Conservation (phyloP, 1,139 yeast genomes). For the Kurtzmaniella quercitrusa region DNA sequence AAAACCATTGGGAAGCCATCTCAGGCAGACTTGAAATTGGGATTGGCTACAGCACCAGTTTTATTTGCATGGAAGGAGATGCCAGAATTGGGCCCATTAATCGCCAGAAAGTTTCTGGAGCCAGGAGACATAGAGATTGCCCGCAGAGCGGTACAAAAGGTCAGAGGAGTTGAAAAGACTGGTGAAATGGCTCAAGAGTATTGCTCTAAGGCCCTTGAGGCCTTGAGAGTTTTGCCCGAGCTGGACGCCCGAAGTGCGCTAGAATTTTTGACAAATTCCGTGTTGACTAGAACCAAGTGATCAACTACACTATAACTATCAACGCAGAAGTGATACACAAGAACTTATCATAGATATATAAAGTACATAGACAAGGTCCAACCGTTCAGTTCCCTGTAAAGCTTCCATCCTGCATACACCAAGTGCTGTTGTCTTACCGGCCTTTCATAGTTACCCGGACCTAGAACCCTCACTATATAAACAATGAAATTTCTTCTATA, state of each 20-base stretch:
- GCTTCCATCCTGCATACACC: background rate
- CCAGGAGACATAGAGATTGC: conserved; percentile 85
- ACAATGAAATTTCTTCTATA: conserved; percentile 12
- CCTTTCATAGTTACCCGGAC: conserved; percentile 13
- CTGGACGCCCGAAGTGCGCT: conserved; percentile 88
- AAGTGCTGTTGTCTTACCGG: background rate
- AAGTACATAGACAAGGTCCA: background rate
- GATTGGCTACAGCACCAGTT: conserved; percentile 96
- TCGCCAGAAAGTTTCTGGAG: conserved; percentile 73
- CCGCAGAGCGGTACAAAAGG: conserved; percentile 63
- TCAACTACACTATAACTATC: too few relatives aligned
- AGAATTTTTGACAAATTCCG: conserved; percentile 77
- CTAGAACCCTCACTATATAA: conserved; percentile 14
- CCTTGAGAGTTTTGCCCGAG: conserved; percentile 73
- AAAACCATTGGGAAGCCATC: conserved; percentile 88
- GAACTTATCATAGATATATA: background rate
- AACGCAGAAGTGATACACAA: background rate
- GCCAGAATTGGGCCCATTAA: conserved; percentile 80
- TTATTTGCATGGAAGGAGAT: conserved; percentile 88
- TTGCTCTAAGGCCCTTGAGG: conserved; percentile 68
- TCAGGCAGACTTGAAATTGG: conserved; percentile 89
- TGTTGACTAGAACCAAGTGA: conserved; percentile 79
- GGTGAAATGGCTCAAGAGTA: conserved; percentile 72
- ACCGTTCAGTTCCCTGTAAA: background rate
- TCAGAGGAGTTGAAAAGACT: conserved; percentile 76